Evolutionary conservation across 306 rosid species (phyloP), one percentile per base, ranked within the genome.

Genomic region (Notholithocarpus densiflorus): DNA sequence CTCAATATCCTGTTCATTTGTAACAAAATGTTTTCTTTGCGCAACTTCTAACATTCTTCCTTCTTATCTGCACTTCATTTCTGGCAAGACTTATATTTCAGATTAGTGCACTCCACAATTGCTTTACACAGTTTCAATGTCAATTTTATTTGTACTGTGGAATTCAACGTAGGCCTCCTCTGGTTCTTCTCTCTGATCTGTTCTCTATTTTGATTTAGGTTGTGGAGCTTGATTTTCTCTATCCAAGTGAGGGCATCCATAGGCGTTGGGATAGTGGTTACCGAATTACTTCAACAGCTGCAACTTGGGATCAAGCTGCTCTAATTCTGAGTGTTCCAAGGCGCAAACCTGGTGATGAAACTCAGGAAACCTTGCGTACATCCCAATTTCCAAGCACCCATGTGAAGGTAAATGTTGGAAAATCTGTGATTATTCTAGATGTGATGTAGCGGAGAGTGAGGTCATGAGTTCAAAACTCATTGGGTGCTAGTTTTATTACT

Each of bases 231-330:
- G 98, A 95, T 90, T 95, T 95, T 84, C 95, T 95, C 59, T 95
- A 95, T 81, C 98, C 98, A 53, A 95, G 98, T 77, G 98, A 95
- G 82, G 98, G 98, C 23, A 92, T 95, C 83, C 98, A 95, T 77
- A 87, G 91, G 77, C 94, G 98, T 9, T 95, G 98, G 98, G 98
- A 95, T 73, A 75, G 75, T 69, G 98, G 97, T 56, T 95, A 87
- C 80, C 86, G 98, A 61, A 95, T 95, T 80, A 95, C 98, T 32
- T 90, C 98, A 17, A 89, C 96, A 24, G 98, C 98, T 56, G 97
- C 98, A 72, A 95, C 98, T 74, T 85, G 83, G 88, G 98, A 95
- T 84, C 98, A 95, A 90, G 87, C 98, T 21, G 98, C 98, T 56
- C 97, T 95, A 18, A 91, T 95, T 71, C 86, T 95, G 80, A 95